Base-by-base conservation (phyloP, 116 monocot genomes). In the Zostera marina region DNA sequence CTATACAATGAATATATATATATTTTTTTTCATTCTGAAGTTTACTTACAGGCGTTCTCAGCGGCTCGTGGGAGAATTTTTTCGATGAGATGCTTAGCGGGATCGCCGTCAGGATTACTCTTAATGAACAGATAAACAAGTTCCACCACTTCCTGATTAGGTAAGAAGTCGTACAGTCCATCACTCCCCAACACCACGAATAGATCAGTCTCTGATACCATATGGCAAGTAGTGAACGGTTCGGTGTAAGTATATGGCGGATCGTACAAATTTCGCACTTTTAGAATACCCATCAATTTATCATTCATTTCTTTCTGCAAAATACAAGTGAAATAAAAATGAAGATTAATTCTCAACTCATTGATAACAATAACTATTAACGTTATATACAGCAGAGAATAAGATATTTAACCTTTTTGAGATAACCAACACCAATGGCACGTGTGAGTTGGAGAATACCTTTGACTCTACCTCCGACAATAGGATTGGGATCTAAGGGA, bases 351-450 rank as follows among this genome's bases (percentile, higher is more conserved):
- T 47, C n/a, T n/a, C n/a, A n/a, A n/a, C n/a, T n/a, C n/a, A n/a
- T n/a, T n/a, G n/a, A n/a, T n/a, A n/a, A n/a, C n/a, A n/a, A n/a
- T n/a, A n/a, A n/a, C n/a, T n/a, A n/a, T n/a, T n/a, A 26, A 2
- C 26, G 26, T 2, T 26, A 26, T 2, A 26, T 1, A 8, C 2
- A 49, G 48, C 47, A 26, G 3, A 53, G 11, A 63, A 42, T 41
- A 25, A 52, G 24, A 12, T 1, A 53, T 11, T 41, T 53, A 12
- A 89, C 89, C 89, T 82, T 70, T 59, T 92, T 92, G 42, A 92
- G 55, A 41, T 92, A 92, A 8, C 86, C 91, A 64, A 83, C 91
- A 56, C 86, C 91, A 76, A 92, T 66, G 48, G 91, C 91, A 77
- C 80, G 77, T 47, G 86, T 82, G 52, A 92, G 47, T 52, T 76